Base-by-base conservation (phyloP, 2,329 filamentous ascomycete species). In the Rosellinia necatrix region DNA sequence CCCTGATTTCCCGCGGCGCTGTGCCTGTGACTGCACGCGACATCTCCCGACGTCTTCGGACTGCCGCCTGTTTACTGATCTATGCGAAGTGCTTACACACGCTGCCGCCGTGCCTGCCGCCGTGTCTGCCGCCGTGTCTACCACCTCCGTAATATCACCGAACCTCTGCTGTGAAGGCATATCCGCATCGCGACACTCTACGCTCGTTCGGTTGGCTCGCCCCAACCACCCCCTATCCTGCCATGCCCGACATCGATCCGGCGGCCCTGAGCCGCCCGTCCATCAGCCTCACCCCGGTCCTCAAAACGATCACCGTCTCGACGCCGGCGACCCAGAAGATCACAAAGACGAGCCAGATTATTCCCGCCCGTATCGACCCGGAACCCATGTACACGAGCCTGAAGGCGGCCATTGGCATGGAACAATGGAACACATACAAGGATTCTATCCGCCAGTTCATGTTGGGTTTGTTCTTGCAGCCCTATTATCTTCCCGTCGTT, bases 181-280 rank as follows among this genome's bases (percentile, higher is more conserved):
- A 49, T 30, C 51, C 43, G 44, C 55, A 61, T 63, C 54, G 58
- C 62, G 46, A 62, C 43, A 65, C 68, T 59, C 60, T 59, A 61
- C 66, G n/a, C 12, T 41, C 27, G 8, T 15, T 7, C 60, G 57
- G 50, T 62, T 49, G 50, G 41, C 60, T 59, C 54, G 38, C 53
- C 17, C 38, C 32, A 59, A 61, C 63, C 62, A 60, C 53, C 47
- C 48, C 44, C 27, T 48, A 24, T 51, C 48, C 40, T 67, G 70
- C 62, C 63, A 88, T 88, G 85, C 84, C 85, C 67, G 85, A 88
- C 75, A 88, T 88, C 75, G 85, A 88, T 77, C 85, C 85, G 68
- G 84, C 85, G 76, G 84, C 85, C 62, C 74, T 88, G 67, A 87
- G 84, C 78, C 83, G 84, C 68, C 81, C 83, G 59, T 74, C 83